Evolutionary conservation across 805 yeast species (phyloP).

Genomic region (Candida rishiriensis): DNA sequence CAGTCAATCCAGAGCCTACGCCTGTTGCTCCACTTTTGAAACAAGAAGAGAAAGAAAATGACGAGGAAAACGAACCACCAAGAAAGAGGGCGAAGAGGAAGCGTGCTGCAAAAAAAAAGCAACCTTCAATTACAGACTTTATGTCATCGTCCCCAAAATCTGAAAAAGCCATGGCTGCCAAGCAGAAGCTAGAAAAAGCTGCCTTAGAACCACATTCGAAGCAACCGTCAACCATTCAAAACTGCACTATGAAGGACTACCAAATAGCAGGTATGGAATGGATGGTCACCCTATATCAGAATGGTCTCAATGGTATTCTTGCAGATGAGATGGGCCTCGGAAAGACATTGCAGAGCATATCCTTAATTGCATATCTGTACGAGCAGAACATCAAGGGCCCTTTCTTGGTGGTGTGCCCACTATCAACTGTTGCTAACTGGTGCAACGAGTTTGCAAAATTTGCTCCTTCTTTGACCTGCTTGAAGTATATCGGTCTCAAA

Average conservation of each 20-base stretch:
- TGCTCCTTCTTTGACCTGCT: slow-evolving; percentile 63
- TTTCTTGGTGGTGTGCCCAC: slow-evolving; percentile 72
- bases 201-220: slow-evolving; percentile 10
- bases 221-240: slow-evolving; percentile 54
- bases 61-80: slow-evolving; percentile 19
- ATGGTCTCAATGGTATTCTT: slow-evolving; percentile 89
- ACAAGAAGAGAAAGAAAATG: slow-evolving; percentile 1
- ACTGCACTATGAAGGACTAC: slow-evolving; percentile 69
- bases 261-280: slow-evolving; percentile 90
- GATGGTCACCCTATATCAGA: slow-evolving; percentile 83
- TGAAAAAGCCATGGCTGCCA: slow-evolving; percentile 18
- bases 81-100: slow-evolving; percentile 23
- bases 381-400: slow-evolving; percentile 81
- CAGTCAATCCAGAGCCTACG: neutral
- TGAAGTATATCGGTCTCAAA: slow-evolving; percentile 64
- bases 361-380: slow-evolving; percentile 67
- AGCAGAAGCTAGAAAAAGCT: slow-evolving; percentile 15
- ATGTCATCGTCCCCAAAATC: neutral
- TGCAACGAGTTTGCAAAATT: slow-evolving; percentile 61
- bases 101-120: slow-evolving; percentile 11
- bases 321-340: slow-evolving; percentile 99
- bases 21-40: too few relatives aligned
- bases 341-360: slow-evolving; percentile 84
- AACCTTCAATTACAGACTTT: slow-evolving; percentile 14
- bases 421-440: slow-evolving; percentile 89